Conservation (phyloP, 805 yeast genomes). For the Candida odintsovae region DNA sequence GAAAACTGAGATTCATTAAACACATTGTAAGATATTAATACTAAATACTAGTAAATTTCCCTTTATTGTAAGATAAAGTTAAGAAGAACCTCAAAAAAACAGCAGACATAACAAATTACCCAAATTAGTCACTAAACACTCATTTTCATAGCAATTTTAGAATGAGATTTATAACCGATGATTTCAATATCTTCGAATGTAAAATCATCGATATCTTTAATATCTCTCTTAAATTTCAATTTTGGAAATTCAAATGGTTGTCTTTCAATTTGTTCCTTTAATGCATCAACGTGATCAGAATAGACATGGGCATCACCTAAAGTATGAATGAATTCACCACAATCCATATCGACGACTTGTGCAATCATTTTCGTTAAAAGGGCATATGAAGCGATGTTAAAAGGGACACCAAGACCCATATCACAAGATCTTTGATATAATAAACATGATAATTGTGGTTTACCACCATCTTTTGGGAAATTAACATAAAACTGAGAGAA, state of each 20-base stretch:
- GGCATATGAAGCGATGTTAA: slow-evolving; percentile 96
- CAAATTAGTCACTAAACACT: slow-evolving; percentile 53
- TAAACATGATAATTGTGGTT: slow-evolving; percentile 76
- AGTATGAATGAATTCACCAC: slow-evolving; percentile 93
- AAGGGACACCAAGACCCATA: slow-evolving; percentile 99
- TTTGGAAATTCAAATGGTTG: slow-evolving; percentile 78
- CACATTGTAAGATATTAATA: background rate
- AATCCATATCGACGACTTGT: slow-evolving; percentile 87
- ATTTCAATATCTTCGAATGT: slow-evolving; percentile 83
- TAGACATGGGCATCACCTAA: slow-evolving; percentile 97
- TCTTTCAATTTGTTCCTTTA: slow-evolving; percentile 73
- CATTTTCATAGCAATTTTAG: slow-evolving; percentile 91
- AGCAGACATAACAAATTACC: too few relatives aligned
- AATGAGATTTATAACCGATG: slow-evolving; percentile 72
- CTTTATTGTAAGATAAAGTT: too few relatives aligned
- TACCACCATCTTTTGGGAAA: slow-evolving; percentile 53
- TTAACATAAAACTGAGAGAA: slow-evolving; percentile 92
- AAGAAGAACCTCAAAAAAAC: too few relatives aligned
- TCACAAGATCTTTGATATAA: slow-evolving; percentile 98
- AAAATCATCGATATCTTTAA: slow-evolving; percentile 79
- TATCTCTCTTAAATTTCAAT: slow-evolving; percentile 60
- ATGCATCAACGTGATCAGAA: slow-evolving; percentile 87
- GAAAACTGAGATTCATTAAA: background rate
- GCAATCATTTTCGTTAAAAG: slow-evolving; percentile 92
- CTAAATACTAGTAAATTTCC: background rate